Evolutionary conservation across 1,284 basidiomycete genomes (phyloP).

Genomic region (Anthracocystis setariae): DNA sequence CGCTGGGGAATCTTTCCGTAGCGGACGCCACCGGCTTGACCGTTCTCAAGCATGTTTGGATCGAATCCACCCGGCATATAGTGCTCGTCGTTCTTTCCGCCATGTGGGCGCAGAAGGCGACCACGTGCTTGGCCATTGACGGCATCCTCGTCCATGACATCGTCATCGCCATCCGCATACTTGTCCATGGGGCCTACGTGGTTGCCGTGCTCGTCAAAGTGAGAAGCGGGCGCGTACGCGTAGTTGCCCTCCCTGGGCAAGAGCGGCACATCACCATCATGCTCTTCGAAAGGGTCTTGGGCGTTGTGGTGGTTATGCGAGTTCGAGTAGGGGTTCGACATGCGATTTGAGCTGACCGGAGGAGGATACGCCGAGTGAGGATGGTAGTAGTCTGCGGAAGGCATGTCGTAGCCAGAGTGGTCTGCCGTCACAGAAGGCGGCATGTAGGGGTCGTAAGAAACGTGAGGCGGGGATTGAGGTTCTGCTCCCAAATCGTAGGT

Average conservation of each 20-base stretch:
- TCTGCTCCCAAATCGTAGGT: constrained; percentile 51
- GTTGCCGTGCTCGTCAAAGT: constrained; percentile 58
- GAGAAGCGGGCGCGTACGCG: constrained; percentile 56
- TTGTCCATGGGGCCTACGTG: constrained; percentile 48
- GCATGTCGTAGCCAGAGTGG: constrained; percentile 36
- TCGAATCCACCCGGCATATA: constrained; percentile 61
- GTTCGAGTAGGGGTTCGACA: constrained; percentile 38
- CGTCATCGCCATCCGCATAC: constrained; percentile 47
- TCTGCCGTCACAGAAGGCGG: constrained; percentile 34
- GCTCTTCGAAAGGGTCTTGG: constrained; percentile 36
- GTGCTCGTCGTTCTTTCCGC: constrained; percentile 25
- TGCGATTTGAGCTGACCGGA: constrained; percentile 20
- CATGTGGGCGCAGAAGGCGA: constrained; percentile 16
- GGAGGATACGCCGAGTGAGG: constrained; percentile 18
- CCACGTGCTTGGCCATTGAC: constrained; percentile 42
- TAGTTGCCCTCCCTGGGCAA: constrained; percentile 49
- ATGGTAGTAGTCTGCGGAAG: constrained; percentile 43
- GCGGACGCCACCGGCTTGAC: constrained; percentile 48
- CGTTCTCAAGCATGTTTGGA: constrained; percentile 51
- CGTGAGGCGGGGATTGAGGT: constrained; percentile 30
- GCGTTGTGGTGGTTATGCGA: constrained; percentile 24
- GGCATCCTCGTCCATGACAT: constrained; percentile 54
- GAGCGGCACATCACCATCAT: constrained; percentile 48
- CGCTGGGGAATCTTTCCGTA: constrained; percentile 63
- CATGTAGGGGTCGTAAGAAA: constrained; percentile 41